Base-by-base conservation (phyloP, 192 early-diverging fungal species). In the Linnemannia exigua region DNA sequence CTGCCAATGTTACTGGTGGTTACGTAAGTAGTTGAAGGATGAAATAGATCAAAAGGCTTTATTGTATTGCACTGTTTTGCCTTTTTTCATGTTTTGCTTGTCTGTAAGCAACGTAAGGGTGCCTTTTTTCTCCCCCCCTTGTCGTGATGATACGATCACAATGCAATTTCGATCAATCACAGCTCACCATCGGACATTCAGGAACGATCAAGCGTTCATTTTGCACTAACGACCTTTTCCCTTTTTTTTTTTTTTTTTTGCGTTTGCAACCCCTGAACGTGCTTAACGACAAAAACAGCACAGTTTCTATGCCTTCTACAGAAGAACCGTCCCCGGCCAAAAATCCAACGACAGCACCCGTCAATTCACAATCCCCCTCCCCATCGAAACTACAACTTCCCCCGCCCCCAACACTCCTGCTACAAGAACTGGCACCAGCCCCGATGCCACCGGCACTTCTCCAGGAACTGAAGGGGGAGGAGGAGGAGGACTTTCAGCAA, bases 231-330 rank as follows among this genome's bases (percentile, higher is more conserved):
- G 41, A 3, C 41, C 9, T 28, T 33, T 54, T n/a, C 5, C 52
- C 47, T 28, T 22, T 9, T 31, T 3, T 50, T 70, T 70, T 70
- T 35, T 0, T 28, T 31, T 37, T 31, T 28, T 15, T 61, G 54
- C 54, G 4, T 15, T 61, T 15, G 25, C 5, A 1, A 22, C 22
- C 22, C 52, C 6, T n/a, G 6, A 54, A 28, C 22, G 28, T 12
- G 31, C 19, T 17, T 17, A 52, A 63, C 28, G 14, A 25, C n/a
- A 14, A n/a, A 9, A 47, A 75, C 36, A 72, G 67, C 83, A 85
- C 51, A 85, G 77, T 22, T 85, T 85, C 67, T 85, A 85, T n/a
- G 72, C 68, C 14, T 15, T 36, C 9, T 85, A 85, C 31, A 3
- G 9, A 36, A 20, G 28, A 19, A 36, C 20, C 12, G 12, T 35